Conservation (phyloP, 495 filamentous ascomycete species). For the Hypoxylon perforatum region DNA sequence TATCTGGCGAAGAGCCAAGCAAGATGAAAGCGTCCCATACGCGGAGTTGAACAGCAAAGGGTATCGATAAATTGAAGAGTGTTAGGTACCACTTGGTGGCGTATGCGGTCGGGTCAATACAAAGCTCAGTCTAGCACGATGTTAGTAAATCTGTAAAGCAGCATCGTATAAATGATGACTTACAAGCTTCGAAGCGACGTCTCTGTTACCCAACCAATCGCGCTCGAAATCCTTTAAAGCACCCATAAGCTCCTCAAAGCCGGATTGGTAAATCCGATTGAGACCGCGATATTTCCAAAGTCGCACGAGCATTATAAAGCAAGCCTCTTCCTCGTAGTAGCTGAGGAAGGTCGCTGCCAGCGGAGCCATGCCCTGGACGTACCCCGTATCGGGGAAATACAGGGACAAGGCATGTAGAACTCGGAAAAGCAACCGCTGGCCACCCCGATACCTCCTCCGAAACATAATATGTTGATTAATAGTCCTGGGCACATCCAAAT, state of each 20-base stretch:
- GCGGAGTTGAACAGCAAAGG: conserved; percentile 95
- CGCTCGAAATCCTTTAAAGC: conserved; percentile 89
- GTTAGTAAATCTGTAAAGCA: conserved; percentile 22
- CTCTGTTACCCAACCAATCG: conserved; percentile 81
- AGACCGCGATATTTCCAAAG: conserved; percentile 91
- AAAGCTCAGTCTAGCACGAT: conserved; percentile 71
- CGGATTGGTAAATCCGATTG: conserved; percentile 82
- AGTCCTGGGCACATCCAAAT: conserved; percentile 95
- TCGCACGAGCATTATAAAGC: conserved; percentile 94
- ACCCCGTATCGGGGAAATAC: conserved; percentile 90
- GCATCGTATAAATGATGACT: conserved; percentile 47
- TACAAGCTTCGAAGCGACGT: conserved; percentile 82
- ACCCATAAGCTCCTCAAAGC: conserved; percentile 88
- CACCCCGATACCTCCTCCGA: conserved; percentile 86
- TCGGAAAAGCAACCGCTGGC: conserved; percentile 91
- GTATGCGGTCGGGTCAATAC: conserved; percentile 88
- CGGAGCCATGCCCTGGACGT: conserved; percentile 98
- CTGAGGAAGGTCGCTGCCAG: conserved; percentile 92
- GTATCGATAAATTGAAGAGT: conserved; percentile 96
- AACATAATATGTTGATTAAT: conserved; percentile 99
- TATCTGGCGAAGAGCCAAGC: conserved; percentile 66
- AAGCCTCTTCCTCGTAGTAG: conserved; percentile 94
- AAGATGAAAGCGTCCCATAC: conserved; percentile 99
- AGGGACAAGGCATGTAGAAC: conserved; percentile 92
- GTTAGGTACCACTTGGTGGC: conserved; percentile 98